Percentiles rank a stretch among this genome's conserved stretches.
phyloP scores from a whole-genome alignment of 192 early-diverging fungal genomes.

The Gorgonomyces haynaldii region DNA sequence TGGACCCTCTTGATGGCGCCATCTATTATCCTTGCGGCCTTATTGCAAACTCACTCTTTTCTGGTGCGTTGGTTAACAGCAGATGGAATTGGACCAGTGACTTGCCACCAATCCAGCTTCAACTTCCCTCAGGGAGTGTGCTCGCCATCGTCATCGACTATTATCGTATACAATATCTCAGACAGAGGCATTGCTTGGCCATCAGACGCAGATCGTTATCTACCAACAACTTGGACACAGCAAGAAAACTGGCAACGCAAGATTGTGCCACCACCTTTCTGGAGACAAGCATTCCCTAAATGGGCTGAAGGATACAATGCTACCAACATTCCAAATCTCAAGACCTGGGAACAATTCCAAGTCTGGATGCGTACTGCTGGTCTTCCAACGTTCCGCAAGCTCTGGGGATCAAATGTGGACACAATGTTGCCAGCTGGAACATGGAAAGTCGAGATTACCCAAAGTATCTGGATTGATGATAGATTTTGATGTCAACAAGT shows the following conservation, averaged over 20 bases:
- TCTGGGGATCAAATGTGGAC: slow-evolving; percentile 69
- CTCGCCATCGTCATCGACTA: background rate
- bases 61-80: slow-evolving; percentile 47
- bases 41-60: slow-evolving; percentile 97
- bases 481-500: slow-evolving; percentile 78
- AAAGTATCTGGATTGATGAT: slow-evolving; percentile 77
- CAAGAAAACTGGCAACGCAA: slow-evolving; percentile 28
- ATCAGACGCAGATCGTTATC: slow-evolving; percentile 63
- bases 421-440: slow-evolving; percentile 50
- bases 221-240: slow-evolving; percentile 18
- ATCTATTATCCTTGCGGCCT: slow-evolving; percentile 91
- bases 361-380: slow-evolving; percentile 99
- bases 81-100: slow-evolving; percentile 30
- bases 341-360: slow-evolving; percentile 69
- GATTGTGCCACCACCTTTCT: slow-evolving; percentile 77
- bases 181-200: slow-evolving; percentile 79
- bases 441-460: slow-evolving; percentile 61
- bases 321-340: slow-evolving; percentile 50
- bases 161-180: slow-evolving; percentile 31
- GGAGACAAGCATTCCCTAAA: slow-evolving; percentile 54
- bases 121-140: background rate
- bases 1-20: slow-evolving; percentile 6
- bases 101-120: slow-evolving; percentile 18
- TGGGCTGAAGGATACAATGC: slow-evolving; percentile 38
- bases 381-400: slow-evolving; percentile 90